phyloP scores from a whole-genome alignment of 2,329 filamentous ascomycete genomes.

The Fusarium udum region DNA sequence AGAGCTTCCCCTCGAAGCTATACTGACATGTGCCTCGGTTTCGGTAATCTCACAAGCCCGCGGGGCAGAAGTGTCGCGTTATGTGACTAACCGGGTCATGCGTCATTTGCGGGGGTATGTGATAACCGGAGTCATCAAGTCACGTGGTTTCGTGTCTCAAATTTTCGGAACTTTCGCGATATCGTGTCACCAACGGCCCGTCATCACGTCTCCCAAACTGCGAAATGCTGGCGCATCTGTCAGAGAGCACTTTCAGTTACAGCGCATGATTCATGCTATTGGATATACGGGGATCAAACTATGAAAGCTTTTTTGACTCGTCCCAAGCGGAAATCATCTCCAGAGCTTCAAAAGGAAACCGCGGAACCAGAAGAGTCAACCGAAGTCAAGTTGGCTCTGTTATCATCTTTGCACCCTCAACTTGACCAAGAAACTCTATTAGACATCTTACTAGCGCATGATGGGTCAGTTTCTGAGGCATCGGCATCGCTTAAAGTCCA shows the following conservation, averaged over 20 bases:
- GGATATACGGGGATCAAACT: constrained; percentile 5
- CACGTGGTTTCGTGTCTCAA: constrained; percentile 44
- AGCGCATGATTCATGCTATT: neutral
- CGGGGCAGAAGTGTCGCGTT: constrained; percentile 27
- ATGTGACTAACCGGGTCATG: constrained; percentile 31
- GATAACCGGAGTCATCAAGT: constrained; percentile 25
- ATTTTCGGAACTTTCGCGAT: neutral
- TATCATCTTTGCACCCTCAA: constrained; percentile 78
- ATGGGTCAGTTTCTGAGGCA: constrained; percentile 78
- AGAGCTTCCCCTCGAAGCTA: constrained; percentile 16
- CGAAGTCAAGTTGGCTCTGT: constrained; percentile 85
- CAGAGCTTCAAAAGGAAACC: constrained; percentile 39
- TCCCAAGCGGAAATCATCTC: constrained; percentile 59
- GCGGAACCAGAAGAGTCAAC: constrained; percentile 76
- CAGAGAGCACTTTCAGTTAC: neutral
- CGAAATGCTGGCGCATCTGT: neutral
- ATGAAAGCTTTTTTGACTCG: constrained; percentile 69
- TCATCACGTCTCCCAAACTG: neutral
- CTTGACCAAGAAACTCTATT: constrained; percentile 74
- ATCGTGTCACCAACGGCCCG: neutral
- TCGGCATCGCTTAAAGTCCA: constrained; percentile 61
- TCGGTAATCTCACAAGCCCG: constrained; percentile 43
- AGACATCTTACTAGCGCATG: constrained; percentile 79
- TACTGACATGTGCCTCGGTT: constrained; percentile 52
- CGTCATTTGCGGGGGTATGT: constrained; percentile 26